These are phyloP conservation scores for Phytophthora constricta DNA, from an alignment of 352 stramenopile species.

Conservation along the genomic window DNA sequence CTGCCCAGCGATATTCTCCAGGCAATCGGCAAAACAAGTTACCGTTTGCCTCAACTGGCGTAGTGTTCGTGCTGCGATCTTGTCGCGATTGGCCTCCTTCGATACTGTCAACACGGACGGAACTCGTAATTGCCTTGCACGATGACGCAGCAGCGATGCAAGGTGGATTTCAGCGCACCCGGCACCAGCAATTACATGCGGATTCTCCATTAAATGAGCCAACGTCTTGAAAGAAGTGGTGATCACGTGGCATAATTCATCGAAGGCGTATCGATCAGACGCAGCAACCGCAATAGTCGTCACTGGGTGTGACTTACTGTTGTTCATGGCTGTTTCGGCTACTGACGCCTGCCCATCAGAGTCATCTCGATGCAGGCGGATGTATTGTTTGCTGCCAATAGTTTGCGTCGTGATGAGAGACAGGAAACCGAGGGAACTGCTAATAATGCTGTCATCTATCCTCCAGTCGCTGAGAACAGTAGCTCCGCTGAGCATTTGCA, in stretches of 20 bases:
- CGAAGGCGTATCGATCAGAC: conserved; percentile 46
- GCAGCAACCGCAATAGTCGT: conserved; percentile 49
- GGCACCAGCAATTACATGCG: conserved; percentile 51
- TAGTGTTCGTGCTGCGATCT: conserved; percentile 20
- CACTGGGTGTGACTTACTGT: conserved; percentile 29
- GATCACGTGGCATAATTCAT: conserved; percentile 52
- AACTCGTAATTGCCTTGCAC: conserved; percentile 32
- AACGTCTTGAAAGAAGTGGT: conserved; percentile 51
- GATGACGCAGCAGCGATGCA: conserved; percentile 39
- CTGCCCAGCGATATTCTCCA: conserved; percentile 27
- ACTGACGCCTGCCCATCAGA: background rate
- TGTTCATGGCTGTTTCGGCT: background rate
- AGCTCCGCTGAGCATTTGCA: conserved; percentile 60
- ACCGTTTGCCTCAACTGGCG: conserved; percentile 43
- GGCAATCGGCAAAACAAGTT: conserved; percentile 32
- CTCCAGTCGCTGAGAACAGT: conserved; percentile 56
- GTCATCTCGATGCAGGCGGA: conserved; percentile 37
- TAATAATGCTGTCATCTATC: conserved; percentile 19
- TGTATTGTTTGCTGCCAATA: conserved; percentile 42
- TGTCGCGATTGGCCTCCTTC: conserved; percentile 1
- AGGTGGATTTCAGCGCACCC: conserved; percentile 64
- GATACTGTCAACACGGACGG: no score
- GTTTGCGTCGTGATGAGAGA: conserved; percentile 45
- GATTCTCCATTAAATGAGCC: conserved; percentile 41
- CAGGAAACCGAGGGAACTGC: conserved; percentile 45